A percentile compares a stretch with the other conserved stretches of the same genome.
phyloP scores from a whole-genome alignment of 176 grass and related monocot genomes.

The Aechmea fasciata region DNA sequence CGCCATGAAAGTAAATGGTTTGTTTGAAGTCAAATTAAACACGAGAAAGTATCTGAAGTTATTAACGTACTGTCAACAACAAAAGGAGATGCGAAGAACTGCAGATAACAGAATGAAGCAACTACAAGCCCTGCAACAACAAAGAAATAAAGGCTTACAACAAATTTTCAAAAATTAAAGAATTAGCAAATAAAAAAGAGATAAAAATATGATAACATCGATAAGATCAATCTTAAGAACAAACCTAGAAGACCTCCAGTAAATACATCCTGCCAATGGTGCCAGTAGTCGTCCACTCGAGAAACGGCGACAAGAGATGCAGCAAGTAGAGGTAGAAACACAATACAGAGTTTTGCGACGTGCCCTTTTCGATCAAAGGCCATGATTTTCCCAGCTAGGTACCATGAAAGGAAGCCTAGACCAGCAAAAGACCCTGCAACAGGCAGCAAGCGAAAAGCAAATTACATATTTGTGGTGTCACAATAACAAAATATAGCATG shows the following conservation, averaged over 20 bases:
- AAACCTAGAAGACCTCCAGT: constrained; percentile 60
- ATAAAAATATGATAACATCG: background rate
- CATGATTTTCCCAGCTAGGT: constrained; percentile 69
- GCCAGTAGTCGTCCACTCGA: constrained; percentile 72
- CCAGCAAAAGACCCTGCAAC: constrained; percentile 69
- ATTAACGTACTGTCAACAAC: background rate
- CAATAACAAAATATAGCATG: too few relatives aligned
- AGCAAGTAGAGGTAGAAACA: constrained; percentile 50
- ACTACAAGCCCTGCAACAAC: background rate
- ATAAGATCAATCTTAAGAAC: background rate
- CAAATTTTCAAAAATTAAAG: background rate
- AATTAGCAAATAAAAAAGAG: background rate
- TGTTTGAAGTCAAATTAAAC: too few relatives aligned
- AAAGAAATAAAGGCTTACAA: background rate
- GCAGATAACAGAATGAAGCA: background rate
- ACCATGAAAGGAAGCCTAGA: constrained; percentile 63
- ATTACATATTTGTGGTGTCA: too few relatives aligned
- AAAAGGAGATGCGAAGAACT: background rate
- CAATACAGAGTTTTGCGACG: constrained; percentile 55
- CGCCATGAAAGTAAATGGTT: too few relatives aligned
- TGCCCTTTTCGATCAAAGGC: constrained; percentile 51
- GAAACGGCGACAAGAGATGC: constrained; percentile 57
- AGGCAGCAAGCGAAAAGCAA: too few relatives aligned
- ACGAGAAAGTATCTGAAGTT: too few relatives aligned
- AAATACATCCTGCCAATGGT: constrained; percentile 75